Base-by-base conservation (phyloP, 1,139 yeast genomes). In the Taphrina communis region DNA sequence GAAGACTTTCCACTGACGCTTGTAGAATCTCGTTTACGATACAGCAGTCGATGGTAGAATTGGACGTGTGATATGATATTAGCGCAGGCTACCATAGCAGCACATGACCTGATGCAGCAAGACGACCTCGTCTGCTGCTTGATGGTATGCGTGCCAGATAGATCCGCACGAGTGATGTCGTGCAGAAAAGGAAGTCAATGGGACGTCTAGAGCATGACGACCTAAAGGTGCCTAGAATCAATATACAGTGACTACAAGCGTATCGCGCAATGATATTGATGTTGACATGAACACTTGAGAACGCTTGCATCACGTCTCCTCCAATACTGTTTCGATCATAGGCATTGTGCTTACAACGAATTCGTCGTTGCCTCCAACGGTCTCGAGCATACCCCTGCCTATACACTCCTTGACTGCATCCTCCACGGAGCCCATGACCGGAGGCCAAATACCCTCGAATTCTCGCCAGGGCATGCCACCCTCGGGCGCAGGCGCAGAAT, bases 391-490 rank as follows among this genome's bases (percentile, higher is more conserved):
- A 38, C 61, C 61, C 35, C 39, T 56, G 11, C 44, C 61, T 0
- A 56, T 44, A 36, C 67, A 63, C 31, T 63, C 67, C 39, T 44
- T 44, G 50, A 63, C 56, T 4, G 67, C 67, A n/a, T 55, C 67
- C 14, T 42, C 61, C 11, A 63, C 67, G 19, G 67, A 17, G 19
- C 67, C 67, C 67, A 63, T 63, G 39, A 63, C 56, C 9, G 60
- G 61, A 11, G 67, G 67, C 67, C 67, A 63, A 9, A 63, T 63
- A 7, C 67, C 67, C 52, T 63, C 67, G 35, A 63, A 63, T 38
- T 63, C 67, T 11, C 67, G 67, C 67, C 67, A 63, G 2, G 67
- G 67, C 67, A 63, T 63, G 5, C 67, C 67, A 1, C 67, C 67
- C 17, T 63, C 67, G 14, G 67, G 67, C 11, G 67, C 67, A 14